Evolutionary conservation across 371 early-diverging fungal genomes (phyloP).

Genomic region (Gilbertella persicaria): DNA sequence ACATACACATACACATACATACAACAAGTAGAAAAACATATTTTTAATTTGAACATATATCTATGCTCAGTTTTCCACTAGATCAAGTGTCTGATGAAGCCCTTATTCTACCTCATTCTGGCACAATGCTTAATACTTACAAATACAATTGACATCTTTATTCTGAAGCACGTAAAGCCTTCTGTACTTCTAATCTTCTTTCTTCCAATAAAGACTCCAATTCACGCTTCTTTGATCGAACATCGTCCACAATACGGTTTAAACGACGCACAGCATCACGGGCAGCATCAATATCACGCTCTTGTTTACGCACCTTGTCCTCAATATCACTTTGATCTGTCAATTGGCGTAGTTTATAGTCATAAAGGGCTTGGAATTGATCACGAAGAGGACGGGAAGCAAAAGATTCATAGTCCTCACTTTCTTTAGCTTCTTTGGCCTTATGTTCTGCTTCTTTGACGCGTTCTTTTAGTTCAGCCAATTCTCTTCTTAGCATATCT

Average conservation of each 20-base stretch:
- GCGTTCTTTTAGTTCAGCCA: conserved; percentile 42
- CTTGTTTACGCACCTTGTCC: conserved; percentile 49
- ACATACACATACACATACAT: no score
- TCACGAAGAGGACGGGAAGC: conserved; percentile 46
- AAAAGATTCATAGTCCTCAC: conserved; percentile 38
- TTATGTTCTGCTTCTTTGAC: conserved; percentile 45
- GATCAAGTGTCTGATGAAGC: neutral
- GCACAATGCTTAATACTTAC: neutral
- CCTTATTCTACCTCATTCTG: neutral
- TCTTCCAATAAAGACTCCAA: conserved; percentile 35
- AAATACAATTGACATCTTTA: conserved; percentile 5
- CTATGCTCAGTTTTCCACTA: no score
- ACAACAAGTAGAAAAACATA: no score
- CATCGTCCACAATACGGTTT: conserved; percentile 49
- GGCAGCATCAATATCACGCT: conserved; percentile 55
- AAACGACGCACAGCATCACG: conserved; percentile 49
- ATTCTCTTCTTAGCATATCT: conserved; percentile 45
- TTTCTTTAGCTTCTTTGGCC: conserved; percentile 24
- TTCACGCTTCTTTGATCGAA: conserved; percentile 47
- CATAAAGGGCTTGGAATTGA: conserved; percentile 53
- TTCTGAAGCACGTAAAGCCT: conserved; percentile 28
- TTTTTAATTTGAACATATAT: no score
- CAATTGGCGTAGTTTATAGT: conserved; percentile 50
- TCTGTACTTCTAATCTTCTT: conserved; percentile 34
- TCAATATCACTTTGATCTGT: conserved; percentile 52